These are phyloP conservation scores for Naegleria gruberi DNA, from an alignment of 208 protist genomes.

Conservation along the genomic window DNA sequence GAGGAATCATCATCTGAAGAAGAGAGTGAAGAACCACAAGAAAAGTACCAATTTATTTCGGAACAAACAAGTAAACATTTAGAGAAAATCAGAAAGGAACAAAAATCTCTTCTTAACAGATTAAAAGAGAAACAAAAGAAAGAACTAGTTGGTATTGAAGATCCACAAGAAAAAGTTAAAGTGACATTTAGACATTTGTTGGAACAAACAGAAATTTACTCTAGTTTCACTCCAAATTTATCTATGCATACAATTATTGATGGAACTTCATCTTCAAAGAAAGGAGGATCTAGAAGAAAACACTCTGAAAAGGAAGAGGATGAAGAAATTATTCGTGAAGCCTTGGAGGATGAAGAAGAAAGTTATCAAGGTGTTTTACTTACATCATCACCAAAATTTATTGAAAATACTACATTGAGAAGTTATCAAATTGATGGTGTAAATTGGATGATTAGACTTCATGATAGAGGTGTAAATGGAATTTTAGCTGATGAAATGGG, in stretches of 20 bases:
- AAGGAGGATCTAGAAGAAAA: background rate
- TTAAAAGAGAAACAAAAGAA: constrained; percentile 12
- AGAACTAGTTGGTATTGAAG: background rate
- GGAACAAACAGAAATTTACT: constrained; percentile 25
- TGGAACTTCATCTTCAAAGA: background rate
- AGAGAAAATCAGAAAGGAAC: background rate
- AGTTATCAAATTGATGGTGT: constrained; percentile 95
- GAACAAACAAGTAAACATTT: background rate
- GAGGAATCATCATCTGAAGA: background rate
- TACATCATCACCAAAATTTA: background rate
- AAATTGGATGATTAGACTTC: constrained; percentile 94
- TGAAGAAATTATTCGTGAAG: constrained; percentile 5
- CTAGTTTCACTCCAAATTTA: background rate
- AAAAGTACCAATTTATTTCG: background rate
- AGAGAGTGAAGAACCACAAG: background rate
- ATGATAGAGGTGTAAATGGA: constrained; percentile 89
- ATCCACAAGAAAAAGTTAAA: background rate
- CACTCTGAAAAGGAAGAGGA: constrained; percentile 19
- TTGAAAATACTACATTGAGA: constrained; percentile 63
- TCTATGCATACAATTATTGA: background rate
- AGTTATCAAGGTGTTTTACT: background rate
- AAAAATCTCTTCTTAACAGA: background rate
- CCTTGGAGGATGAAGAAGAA: background rate
- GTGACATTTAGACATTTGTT: constrained; percentile 6
- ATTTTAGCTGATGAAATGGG: constrained; percentile 88